Evolutionary conservation across 2,329 filamentous ascomycete genomes (phyloP).

Genomic region (Penicillium sp.): DNA sequence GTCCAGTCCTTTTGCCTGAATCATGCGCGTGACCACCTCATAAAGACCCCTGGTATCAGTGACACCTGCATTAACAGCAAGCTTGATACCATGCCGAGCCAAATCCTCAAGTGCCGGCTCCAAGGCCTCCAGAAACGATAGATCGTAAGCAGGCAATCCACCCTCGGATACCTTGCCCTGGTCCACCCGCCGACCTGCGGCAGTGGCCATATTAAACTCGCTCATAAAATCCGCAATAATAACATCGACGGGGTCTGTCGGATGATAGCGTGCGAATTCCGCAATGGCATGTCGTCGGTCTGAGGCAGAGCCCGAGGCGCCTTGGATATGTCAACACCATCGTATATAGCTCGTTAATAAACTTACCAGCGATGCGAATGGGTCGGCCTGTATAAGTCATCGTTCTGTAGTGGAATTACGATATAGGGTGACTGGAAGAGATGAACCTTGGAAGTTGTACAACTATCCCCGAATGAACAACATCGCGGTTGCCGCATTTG

Average conservation of each 20-base stretch:
- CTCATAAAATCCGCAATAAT: constrained; percentile 47
- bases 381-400: constrained; percentile 19
- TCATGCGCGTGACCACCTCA: constrained; percentile 35
- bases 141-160: constrained; percentile 44
- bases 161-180: constrained; percentile 15
- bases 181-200: constrained; percentile 38
- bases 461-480: background rate
- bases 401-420: background rate
- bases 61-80: constrained; percentile 44
- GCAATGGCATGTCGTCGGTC: constrained; percentile 44
- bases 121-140: constrained; percentile 48
- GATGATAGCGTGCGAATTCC: constrained; percentile 36
- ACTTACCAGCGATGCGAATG: constrained; percentile 22
- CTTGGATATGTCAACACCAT: constrained; percentile 9
- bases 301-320: constrained; percentile 43
- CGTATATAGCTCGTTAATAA: background rate
- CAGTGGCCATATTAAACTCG: constrained; percentile 49
- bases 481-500: constrained; percentile 2
- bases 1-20: constrained; percentile 36
- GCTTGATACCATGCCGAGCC: constrained; percentile 39
- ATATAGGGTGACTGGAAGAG: background rate
- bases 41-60: constrained; percentile 40
- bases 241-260: constrained; percentile 43
- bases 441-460: background rate
- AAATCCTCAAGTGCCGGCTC: constrained; percentile 39